A percentile compares a stretch with the other conserved stretches of the same genome.
These are phyloP conservation scores for Colletotrichum chlorophyti DNA, from an alignment of 2,329 filamentous ascomycete species.

Conservation along the genomic window DNA sequence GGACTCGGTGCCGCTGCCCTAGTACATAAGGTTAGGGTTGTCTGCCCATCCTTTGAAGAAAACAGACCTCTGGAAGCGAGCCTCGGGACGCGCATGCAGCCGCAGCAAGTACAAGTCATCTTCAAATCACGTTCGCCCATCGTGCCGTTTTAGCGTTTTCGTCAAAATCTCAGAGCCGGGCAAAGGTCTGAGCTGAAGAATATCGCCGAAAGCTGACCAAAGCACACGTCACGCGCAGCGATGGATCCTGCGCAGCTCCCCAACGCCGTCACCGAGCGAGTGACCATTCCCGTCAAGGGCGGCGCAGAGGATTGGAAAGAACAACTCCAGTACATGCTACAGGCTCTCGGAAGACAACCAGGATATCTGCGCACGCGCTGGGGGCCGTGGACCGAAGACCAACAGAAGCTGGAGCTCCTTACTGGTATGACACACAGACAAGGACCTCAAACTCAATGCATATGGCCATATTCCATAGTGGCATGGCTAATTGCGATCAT, in stretches of 20 bases:
- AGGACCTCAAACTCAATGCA: no score
- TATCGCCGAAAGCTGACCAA: not conserved
- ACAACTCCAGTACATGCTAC: constrained; percentile 35
- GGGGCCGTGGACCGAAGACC: constrained; percentile 36
- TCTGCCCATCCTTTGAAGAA: not conserved
- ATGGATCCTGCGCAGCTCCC: constrained; percentile 27
- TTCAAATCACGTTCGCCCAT: not conserved
- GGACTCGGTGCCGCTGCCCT: no score
- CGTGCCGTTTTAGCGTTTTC: not conserved
- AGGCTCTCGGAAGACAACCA: constrained; percentile 35
- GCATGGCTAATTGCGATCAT: not conserved
- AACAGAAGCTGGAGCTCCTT: constrained; percentile 35
- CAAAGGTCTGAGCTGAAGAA: not conserved
- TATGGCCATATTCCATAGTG: no score
- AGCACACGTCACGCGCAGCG: not conserved
- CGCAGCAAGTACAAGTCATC: constrained; percentile 2
- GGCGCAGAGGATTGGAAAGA: constrained; percentile 38
- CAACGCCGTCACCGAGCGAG: constrained; percentile 29
- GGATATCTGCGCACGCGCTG: constrained; percentile 37
- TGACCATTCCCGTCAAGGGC: constrained; percentile 33
- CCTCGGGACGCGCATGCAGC: no score
- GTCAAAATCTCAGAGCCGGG: not conserved
- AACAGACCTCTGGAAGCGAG: not conserved
- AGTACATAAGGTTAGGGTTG: constrained; percentile 27
- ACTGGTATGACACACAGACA: constrained; percentile 30